Evolutionary conservation across 2,329 filamentous ascomycete genomes (phyloP).

Genomic region (Ophiostoma pallidulum): DNA sequence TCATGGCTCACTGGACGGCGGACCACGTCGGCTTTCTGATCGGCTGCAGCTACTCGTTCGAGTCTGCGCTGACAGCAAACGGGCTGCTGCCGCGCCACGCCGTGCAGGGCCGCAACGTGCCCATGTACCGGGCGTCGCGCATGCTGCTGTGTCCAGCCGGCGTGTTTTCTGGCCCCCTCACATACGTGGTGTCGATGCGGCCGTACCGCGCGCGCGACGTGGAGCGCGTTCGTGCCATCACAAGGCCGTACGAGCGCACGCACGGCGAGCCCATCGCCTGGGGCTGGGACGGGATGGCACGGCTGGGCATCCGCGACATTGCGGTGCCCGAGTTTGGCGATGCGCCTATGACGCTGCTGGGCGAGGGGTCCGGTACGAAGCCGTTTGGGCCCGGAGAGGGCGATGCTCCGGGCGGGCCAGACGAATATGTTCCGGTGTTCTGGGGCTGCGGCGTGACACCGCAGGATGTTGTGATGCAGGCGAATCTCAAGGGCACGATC

Average conservation of each 20-base stretch:
- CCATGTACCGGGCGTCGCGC: slow-evolving; percentile 49
- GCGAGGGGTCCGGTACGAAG: slow-evolving; percentile 21
- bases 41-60: slow-evolving; percentile 56
- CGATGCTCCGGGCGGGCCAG: slow-evolving; percentile 26
- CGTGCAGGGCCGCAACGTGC: slow-evolving; percentile 38
- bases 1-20: slow-evolving; percentile 42
- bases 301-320: slow-evolving; percentile 46
- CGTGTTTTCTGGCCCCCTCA: slow-evolving; percentile 41
- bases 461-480: slow-evolving; percentile 52
- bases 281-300: slow-evolving; percentile 17
- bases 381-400: slow-evolving; percentile 20
- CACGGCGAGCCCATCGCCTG: slow-evolving; percentile 47
- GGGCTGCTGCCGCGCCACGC: slow-evolving; percentile 44
- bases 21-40: slow-evolving; percentile 55
- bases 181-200: slow-evolving; percentile 55
- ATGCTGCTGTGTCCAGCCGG: slow-evolving; percentile 48
- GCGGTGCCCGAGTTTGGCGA: slow-evolving; percentile 49
- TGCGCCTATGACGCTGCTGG: slow-evolving; percentile 30
- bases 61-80: slow-evolving; percentile 41
- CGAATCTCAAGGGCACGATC: slow-evolving; percentile 42
- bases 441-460: slow-evolving; percentile 60
- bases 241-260: slow-evolving; percentile 43
- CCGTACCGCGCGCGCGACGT: slow-evolving; percentile 43
- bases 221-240: slow-evolving; percentile 43
- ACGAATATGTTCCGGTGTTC: slow-evolving; percentile 44